Evolutionary conservation across 2,329 filamentous ascomycete species (phyloP), one percentile per base, ranked within the genome.

Genomic region (Pseudocercospora crystallina): DNA sequence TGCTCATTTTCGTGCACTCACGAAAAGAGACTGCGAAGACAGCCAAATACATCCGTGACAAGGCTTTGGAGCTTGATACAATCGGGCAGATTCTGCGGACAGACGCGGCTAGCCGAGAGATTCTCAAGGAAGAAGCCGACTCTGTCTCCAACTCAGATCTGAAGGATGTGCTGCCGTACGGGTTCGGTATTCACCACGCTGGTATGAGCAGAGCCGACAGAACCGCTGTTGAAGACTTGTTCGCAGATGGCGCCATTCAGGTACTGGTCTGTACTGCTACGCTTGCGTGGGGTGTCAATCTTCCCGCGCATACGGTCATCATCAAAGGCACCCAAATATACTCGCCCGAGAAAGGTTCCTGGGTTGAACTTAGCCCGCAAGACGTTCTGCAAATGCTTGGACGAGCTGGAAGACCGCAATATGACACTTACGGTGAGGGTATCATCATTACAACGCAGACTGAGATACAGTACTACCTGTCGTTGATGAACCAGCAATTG

Each of bases 291-390:
- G 94, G 94, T 83, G 94, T 99, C 67, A 99, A 99, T 71, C 75
- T 99, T 66, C 94, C 94, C 4, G 94, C 94, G 2, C 94, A 99
- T 67, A 97, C 94, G 1, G 94, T 99, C 65, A 92, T 99, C 67
- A 99, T 99, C 77, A 99, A 99, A 73, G 94, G 94, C 48, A 99
- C 94, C 1, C 90, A 96, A 66, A 87, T 99, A 14, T 99, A 99
- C 73, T 97, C 94, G 0, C 94, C 94, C 0, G 94, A 99, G 69
- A 97, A 96, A 76, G 94, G 94, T 76, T 94, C 89, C 70, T 99
- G 94, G 92, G 91, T 99, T 14, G 95, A 99, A 69, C 74, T 99
- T 47, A 96, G 91, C 65, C 94, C 94, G 10, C 94, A 99, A 69
- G 94, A 99, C 73, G 92, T 99, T 32, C 78, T 99, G 43, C 94